A percentile compares a stretch with the other conserved stretches of the same genome.
Evolutionary conservation across 2,329 filamentous ascomycete genomes (phyloP).

Genomic region (Aspergillus hiratsukae): DNA sequence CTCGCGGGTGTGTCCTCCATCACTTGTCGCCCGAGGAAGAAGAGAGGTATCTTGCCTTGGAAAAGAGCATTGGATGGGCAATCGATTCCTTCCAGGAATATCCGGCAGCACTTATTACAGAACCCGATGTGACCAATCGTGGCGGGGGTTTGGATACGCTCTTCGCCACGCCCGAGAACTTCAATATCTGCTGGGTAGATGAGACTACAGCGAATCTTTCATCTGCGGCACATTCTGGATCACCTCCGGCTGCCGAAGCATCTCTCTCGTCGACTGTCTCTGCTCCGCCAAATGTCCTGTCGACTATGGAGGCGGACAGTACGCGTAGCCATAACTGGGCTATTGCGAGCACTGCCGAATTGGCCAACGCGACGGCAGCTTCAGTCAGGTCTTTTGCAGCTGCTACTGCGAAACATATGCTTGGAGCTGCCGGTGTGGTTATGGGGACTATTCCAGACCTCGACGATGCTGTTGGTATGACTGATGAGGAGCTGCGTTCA

Average conservation of each 20-base stretch:
- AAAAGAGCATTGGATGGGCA: constrained; percentile 31
- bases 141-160: constrained; percentile 43
- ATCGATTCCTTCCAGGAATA: constrained; percentile 37
- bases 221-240: constrained; percentile 19
- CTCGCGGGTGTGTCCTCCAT: constrained; percentile 41
- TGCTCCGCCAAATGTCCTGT: constrained; percentile 35
- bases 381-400: constrained; percentile 33
- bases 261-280: constrained; percentile 17
- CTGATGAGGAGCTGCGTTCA: constrained; percentile 36
- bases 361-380: constrained; percentile 32
- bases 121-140: constrained; percentile 41
- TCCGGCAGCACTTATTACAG: constrained; percentile 31
- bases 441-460: constrained; percentile 31
- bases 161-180: constrained; percentile 42
- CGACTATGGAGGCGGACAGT: constrained; percentile 37
- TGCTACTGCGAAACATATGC: constrained; percentile 35
- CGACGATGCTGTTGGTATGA: constrained; percentile 41
- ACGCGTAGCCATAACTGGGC: constrained; percentile 36
- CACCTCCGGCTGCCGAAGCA: constrained; percentile 20
- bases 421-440: constrained; percentile 28
- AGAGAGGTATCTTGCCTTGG: constrained; percentile 42
- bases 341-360: constrained; percentile 31
- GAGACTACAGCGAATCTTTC: constrained; percentile 26
- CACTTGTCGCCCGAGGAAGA: constrained; percentile 45
- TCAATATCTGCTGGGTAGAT: constrained; percentile 44